Evolutionary conservation across 306 rosid species (phyloP).

Genomic region (Echinosophora koreensis): DNA sequence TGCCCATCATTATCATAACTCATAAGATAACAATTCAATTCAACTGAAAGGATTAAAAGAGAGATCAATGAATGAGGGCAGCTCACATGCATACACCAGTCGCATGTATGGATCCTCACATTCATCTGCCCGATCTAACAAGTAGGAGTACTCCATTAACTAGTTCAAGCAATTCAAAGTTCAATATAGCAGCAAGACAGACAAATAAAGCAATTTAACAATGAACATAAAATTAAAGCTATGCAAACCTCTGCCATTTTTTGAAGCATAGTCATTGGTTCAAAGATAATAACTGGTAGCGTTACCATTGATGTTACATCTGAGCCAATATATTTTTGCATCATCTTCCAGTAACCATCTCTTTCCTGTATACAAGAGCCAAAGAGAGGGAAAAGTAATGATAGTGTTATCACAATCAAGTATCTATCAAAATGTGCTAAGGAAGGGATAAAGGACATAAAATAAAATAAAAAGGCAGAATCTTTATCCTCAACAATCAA

Average conservation of each 20-base stretch:
- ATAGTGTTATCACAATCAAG: conserved; percentile 9
- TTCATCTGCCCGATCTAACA: conserved; percentile 78
- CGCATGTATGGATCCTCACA: conserved; percentile 81
- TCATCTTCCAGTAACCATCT: conserved; percentile 83
- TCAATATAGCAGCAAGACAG: background rate
- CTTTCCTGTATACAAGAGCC: conserved; percentile 60
- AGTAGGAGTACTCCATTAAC: conserved; percentile 84
- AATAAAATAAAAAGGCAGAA: conserved; percentile 9
- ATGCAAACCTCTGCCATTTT: conserved; percentile 81
- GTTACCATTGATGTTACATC: conserved; percentile 85
- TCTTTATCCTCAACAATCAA: conserved; percentile 7
- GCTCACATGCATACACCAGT: conserved; percentile 74
- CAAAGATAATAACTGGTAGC: conserved; percentile 82
- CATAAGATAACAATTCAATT: background rate
- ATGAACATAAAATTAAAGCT: background rate
- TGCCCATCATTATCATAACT: background rate
- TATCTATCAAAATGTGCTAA: background rate
- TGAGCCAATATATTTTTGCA: conserved; percentile 80
- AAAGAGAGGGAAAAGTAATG: background rate
- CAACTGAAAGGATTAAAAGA: background rate
- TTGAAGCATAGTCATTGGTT: conserved; percentile 92
- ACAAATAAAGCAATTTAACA: conserved; percentile 12
- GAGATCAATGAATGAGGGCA: background rate
- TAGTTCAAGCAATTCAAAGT: conserved; percentile 44
- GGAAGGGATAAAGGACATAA: background rate